Conservation (phyloP, 306 rosid species). For the Acacia melanoxylon region DNA sequence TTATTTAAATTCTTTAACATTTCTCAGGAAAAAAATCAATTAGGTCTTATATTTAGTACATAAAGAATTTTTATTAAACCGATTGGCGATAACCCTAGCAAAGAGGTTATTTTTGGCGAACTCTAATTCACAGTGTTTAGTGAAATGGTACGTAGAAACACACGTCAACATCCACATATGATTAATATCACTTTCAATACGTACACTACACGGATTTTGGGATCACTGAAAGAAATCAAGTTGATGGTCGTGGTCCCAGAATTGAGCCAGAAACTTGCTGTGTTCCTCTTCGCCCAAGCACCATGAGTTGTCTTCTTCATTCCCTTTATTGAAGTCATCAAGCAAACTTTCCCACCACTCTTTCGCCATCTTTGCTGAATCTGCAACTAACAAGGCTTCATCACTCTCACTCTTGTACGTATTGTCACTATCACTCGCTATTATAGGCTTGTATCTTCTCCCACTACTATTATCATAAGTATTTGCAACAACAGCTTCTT, state of each 20-base stretch:
- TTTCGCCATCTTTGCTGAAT: background rate
- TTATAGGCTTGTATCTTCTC: background rate
- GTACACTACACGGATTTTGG: background rate
- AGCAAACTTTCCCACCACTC: background rate
- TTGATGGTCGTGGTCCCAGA: background rate
- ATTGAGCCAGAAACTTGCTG: background rate
- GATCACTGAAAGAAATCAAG: background rate
- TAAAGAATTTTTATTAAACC: too few relatives aligned
- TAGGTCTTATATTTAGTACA: too few relatives aligned
- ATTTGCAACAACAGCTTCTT: background rate
- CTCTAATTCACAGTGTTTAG: too few relatives aligned
- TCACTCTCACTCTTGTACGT: too few relatives aligned
- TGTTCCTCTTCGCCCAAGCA: background rate
- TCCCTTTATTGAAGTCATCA: background rate
- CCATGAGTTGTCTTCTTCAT: background rate
- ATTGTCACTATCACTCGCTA: background rate
- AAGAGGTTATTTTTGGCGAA: too few relatives aligned
- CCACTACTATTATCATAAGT: background rate
- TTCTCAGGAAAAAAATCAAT: too few relatives aligned
- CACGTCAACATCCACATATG: too few relatives aligned
- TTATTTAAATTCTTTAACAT: too few relatives aligned
- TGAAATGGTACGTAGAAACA: too few relatives aligned
- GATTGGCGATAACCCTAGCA: too few relatives aligned
- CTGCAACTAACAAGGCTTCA: background rate
- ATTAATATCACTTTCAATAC: too few relatives aligned